Conservation (phyloP, 306 rosid genomes). For the Castanea mollissima region DNA sequence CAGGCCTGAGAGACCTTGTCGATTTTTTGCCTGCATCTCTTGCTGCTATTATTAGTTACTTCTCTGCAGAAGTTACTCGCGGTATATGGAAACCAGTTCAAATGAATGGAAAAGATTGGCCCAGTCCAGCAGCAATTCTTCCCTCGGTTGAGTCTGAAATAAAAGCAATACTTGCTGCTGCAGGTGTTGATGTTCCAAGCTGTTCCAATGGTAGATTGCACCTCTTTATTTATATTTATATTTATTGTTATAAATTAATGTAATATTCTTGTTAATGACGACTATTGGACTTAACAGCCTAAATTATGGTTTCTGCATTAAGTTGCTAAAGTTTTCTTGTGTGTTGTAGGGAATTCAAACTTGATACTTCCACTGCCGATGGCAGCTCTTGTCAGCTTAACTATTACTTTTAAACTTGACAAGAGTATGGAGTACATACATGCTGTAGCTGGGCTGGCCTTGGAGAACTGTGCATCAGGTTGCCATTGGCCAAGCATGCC, state of each 20-base stretch:
- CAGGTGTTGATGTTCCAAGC: slow-evolving; percentile 64
- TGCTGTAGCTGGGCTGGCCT: slow-evolving; percentile 68
- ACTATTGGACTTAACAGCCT: not conserved
- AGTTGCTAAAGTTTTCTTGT: slow-evolving; percentile 1
- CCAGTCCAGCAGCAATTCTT: slow-evolving; percentile 75
- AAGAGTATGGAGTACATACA: slow-evolving; percentile 60
- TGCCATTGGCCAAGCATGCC: slow-evolving; percentile 83
- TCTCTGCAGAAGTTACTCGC: slow-evolving; percentile 75
- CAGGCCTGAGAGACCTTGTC: slow-evolving; percentile 80
- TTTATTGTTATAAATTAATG: slow-evolving; percentile 16
- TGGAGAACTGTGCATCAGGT: slow-evolving; percentile 68
- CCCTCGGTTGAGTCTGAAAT: slow-evolving; percentile 58
- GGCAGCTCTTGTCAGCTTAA: slow-evolving; percentile 83
- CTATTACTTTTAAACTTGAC: slow-evolving; percentile 81
- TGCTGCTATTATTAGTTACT: slow-evolving; percentile 67
- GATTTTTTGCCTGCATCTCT: slow-evolving; percentile 83
- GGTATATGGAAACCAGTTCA: slow-evolving; percentile 81
- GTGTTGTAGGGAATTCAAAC: slow-evolving; percentile 44
- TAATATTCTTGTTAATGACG: not conserved
- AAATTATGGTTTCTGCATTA: not conserved
- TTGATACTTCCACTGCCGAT: slow-evolving; percentile 71
- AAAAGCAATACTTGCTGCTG: slow-evolving; percentile 55
- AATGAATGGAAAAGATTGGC: slow-evolving; percentile 93
- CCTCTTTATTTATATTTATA: slow-evolving; percentile 13
- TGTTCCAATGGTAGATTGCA: slow-evolving; percentile 49